These are phyloP conservation scores for Pyrrhoderma lamaoense DNA, from an alignment of 1,284 basidiomycete species.

Conservation along the genomic window DNA sequence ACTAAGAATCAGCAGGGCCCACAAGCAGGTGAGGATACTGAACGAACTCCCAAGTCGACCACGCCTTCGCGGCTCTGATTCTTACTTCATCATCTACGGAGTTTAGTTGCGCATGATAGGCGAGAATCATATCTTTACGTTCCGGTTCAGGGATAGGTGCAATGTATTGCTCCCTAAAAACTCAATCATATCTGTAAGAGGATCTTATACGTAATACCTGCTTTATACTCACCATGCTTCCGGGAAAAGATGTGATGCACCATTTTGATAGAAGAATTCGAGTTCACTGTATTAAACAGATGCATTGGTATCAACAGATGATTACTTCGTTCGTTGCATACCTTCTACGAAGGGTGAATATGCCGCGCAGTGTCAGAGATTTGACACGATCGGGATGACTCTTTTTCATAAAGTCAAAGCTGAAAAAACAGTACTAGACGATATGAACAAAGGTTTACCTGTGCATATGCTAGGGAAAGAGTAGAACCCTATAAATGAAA, in stretches of 20 bases:
- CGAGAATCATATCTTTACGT: conserved; percentile 71
- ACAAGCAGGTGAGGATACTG: no score
- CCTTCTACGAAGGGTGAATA: conserved; percentile 82
- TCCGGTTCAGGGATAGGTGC: conserved; percentile 76
- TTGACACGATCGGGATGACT: conserved; percentile 77
- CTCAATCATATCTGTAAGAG: conserved; percentile 8
- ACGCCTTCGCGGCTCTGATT: conserved; percentile 73
- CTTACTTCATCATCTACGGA: conserved; percentile 64
- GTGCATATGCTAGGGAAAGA: conserved; percentile 81
- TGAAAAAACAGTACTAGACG: not conserved
- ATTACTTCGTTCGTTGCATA: conserved; percentile 22
- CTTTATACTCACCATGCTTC: conserved; percentile 63
- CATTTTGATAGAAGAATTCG: conserved; percentile 88
- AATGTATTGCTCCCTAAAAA: conserved; percentile 70
- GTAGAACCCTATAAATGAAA: conserved; percentile 68
- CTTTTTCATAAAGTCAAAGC: conserved; percentile 29
- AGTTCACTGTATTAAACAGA: conserved; percentile 52
- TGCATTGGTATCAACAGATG: not conserved
- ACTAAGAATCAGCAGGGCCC: no score
- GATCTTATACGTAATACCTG: not conserved
- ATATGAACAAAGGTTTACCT: conserved; percentile 37
- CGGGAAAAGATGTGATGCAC: conserved; percentile 76
- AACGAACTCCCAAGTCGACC: conserved; percentile 83
- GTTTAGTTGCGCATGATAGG: conserved; percentile 81
- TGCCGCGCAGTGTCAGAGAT: conserved; percentile 56